Base-by-base conservation (phyloP, 805 yeast genomes). In the Suhomyces faveliae region DNA sequence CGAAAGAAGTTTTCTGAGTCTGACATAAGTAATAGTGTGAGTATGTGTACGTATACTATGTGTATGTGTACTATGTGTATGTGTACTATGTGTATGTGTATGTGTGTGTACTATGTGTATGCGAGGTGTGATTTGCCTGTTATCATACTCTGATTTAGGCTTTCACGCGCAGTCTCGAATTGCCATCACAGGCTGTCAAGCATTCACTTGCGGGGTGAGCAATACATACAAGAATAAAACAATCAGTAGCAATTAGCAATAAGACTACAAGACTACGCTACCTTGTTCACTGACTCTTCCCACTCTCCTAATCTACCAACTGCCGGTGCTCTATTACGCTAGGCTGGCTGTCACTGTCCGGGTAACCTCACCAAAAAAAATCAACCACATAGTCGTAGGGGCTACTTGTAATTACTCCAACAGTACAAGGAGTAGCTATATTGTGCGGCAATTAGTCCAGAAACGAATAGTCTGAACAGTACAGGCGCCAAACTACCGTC, bases 1-100 rank as follows among this genome's bases (percentile, higher is more conserved):
- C 70, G 59, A 44, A 69, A 68, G 23, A 60, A 55, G 51, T 56
- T 66, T 46, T 68, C 74, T 30, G 71, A 55, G 35, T 66, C 69
- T 2, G 67, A 50, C 68, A 62, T 63, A 30, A 10, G 9, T 7
- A 24, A 24, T 24, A 24, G 27, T 24, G 27, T 10, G 6, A 7
- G 6, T 6, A 24, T 24, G 6, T 24, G 27, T 7, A 6, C 27
- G 27, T 24, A 24, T 7, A 24, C 6, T 24, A 24, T n/a, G n/a
- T n/a, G n/a, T n/a, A n/a, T n/a, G n/a, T n/a, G n/a, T n/a, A n/a
- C n/a, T n/a, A n/a, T n/a, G n/a, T n/a, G n/a, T n/a, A n/a, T n/a
- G n/a, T n/a, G 27, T 24, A 24, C 27, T 24, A 24, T 24, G n/a
- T n/a, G n/a, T n/a, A n/a, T n/a, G n/a, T n/a, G n/a, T n/a, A n/a